Base-by-base conservation (phyloP, 2,329 filamentous ascomycete species). In the Tricladium varicosporioides region DNA sequence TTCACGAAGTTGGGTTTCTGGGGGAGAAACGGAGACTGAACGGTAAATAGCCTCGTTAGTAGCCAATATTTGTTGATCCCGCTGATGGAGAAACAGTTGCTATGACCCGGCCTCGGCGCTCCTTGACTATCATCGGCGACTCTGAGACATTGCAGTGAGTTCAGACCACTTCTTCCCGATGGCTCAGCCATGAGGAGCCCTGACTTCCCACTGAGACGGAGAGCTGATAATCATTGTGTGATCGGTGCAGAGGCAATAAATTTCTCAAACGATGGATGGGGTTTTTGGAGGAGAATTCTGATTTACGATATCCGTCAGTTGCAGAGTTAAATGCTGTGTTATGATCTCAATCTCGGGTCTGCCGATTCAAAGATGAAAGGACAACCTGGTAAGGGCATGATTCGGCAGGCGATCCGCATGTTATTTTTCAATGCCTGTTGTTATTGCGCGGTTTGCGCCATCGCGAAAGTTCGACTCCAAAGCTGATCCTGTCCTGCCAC, bases 201-300 rank as follows among this genome's bases (percentile, higher is more conserved):
- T 60, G 49, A 46, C 51, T 60, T 8, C 31, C 22, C 10, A 32
- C 50, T 59, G 63, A 65, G 58, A 62, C 57, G 49, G 19, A 11
- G 50, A 54, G 59, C 67, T 69, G 58, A 69, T 62, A 46, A 65
- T 61, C 51, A 40, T 44, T 53, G 58, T 65, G 51, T 63, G 48
- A 65, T 66, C 58, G 56, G 33, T 63, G 61, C 66, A 96, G 91
- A 74, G 92, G 92, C 19, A 92, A 89, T 73, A 80, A 79, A 57
- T 97, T 96, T 70, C 79, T 97, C 60, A 92, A 91, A 73, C 80
- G 80, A 60, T 97, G 93, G 94, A 96, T 97, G 90, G 83, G 80
- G 9, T 93, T 88, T 71, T 78, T 97, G 31, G 93, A 97, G 73
- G 91, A 96, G 62, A 79, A 96, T 67, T 89, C 92, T 7, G 93